A percentile compares a stretch with the other conserved stretches of the same genome.
These are phyloP conservation scores for Colletotrichum sp. DNA, from an alignment of 2,329 filamentous ascomycete genomes.

Conservation along the genomic window DNA sequence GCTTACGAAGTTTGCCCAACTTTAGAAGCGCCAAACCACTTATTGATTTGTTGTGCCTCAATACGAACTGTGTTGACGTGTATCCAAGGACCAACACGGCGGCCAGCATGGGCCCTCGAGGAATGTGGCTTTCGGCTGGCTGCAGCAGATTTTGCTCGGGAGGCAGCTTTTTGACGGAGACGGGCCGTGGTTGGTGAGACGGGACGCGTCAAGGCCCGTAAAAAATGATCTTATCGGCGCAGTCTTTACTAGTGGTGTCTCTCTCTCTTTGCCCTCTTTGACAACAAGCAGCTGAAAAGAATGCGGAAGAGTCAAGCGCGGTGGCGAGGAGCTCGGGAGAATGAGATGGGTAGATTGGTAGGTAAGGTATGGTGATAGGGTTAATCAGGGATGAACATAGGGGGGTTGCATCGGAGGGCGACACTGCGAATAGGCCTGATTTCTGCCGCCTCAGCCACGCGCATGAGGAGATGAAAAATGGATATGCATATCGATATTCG, in stretches of 20 bases:
- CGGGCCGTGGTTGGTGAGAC: conserved; percentile 5
- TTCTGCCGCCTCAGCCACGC: conserved; percentile 3
- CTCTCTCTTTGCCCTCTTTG: background rate
- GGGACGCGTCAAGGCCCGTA: conserved; percentile 2
- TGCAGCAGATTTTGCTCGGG: background rate
- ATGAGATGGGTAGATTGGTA: background rate
- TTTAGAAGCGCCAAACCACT: background rate
- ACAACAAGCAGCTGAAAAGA: background rate
- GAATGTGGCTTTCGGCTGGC: background rate
- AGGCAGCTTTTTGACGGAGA: background rate
- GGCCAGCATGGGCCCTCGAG: background rate
- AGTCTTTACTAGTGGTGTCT: background rate
- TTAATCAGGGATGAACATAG: conserved; percentile 1
- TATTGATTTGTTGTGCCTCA: background rate
- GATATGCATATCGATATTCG: conserved; percentile 9
- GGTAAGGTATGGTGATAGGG: background rate
- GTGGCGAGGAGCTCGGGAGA: background rate
- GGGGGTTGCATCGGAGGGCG: conserved; percentile 4
- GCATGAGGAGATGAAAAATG: conserved; percentile 14
- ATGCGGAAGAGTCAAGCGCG: background rate
- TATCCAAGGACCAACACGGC: background rate
- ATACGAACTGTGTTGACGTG: background rate
- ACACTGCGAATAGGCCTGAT: background rate
- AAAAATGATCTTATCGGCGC: background rate
- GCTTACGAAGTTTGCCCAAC: background rate